Evolutionary conservation across 2,329 filamentous ascomycete genomes (phyloP), one percentile per base, ranked within the genome.

Genomic region (Shiraia sp.): DNA sequence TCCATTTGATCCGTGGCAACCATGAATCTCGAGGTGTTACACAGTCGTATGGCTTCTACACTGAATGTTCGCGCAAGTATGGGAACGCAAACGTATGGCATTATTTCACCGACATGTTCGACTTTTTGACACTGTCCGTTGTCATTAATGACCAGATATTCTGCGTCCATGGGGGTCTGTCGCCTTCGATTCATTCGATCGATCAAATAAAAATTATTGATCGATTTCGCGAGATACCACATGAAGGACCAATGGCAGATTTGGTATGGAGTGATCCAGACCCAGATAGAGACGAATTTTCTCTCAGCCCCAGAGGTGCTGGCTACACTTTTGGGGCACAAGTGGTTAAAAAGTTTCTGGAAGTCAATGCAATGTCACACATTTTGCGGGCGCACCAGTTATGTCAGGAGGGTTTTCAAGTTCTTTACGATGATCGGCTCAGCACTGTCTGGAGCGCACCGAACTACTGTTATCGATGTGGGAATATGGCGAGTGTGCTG

Each of bases 161-260:
- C 71, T 99, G 93, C 71, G 93, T 99, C 6, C 93, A 99, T 70
- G 93, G 93, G 68, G 93, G 86, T 76, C 71, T 71, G 66, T 70
- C 68, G 33, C 72, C 75, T 16, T 87, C 86, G 22, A 97, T 99
- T 67, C 93, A 99, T 72, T 95, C 89, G 31, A 96, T 99, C 66
- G 93, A 99, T 70, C 93, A 99, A 73, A 97, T 99, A 74, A 97
- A 99, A 72, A 95, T 99, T 70, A 97, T 99, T 68, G 93, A 99
- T 73, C 89, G 93, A 32, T 99, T 97, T 77, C 86, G 93, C 56
- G 93, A 99, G 68, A 99, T 99, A 46, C 93, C 93, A 4, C 93
- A 99, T 73, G 93, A 99, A 72, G 93, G 93, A 0, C 93, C 93
- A 24, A 99, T 99, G 93, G 93, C 93, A n/a, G 93, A 99, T 70